phyloP scores from a whole-genome alignment of 495 filamentous ascomycete genomes.

The Podospora australis region DNA sequence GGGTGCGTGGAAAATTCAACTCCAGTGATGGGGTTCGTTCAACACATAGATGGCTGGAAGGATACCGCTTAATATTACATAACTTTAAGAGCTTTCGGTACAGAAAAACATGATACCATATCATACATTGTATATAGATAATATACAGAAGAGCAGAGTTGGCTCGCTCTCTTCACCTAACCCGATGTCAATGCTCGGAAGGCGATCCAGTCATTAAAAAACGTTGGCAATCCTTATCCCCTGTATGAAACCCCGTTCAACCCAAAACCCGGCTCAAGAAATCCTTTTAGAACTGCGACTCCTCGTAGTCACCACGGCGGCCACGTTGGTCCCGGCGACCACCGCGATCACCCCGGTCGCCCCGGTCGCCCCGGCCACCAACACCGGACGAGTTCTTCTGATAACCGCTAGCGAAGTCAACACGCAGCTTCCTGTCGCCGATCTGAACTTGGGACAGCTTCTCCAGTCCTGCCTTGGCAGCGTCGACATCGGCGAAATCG shows the following conservation, averaged over 20 bases:
- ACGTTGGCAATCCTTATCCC: no score
- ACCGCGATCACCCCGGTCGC: background rate
- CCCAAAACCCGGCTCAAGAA: no score
- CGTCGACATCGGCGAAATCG: constrained; percentile 66
- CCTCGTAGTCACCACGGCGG: background rate
- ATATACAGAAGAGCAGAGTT: no score
- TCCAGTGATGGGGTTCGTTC: background rate
- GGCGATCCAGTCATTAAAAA: no score
- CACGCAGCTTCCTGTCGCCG: constrained; percentile 56
- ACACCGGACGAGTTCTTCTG: background rate
- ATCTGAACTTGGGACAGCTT: constrained; percentile 52
- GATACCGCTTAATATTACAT: background rate
- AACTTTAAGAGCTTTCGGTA: no score
- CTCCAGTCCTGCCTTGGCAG: constrained; percentile 52
- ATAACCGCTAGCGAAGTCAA: constrained; percentile 52
- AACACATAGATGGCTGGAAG: background rate
- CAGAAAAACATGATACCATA: no score
- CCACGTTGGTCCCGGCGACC: background rate
- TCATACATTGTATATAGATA: no score
- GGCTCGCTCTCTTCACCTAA: no score
- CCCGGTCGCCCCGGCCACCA: background rate
- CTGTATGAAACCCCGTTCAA: no score
- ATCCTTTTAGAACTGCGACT: no score
- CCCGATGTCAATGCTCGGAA: no score
- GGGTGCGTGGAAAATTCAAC: background rate